These are phyloP conservation scores for Entomortierella chlamydospora DNA, from an alignment of 192 early-diverging fungal species.

Conservation along the genomic window DNA sequence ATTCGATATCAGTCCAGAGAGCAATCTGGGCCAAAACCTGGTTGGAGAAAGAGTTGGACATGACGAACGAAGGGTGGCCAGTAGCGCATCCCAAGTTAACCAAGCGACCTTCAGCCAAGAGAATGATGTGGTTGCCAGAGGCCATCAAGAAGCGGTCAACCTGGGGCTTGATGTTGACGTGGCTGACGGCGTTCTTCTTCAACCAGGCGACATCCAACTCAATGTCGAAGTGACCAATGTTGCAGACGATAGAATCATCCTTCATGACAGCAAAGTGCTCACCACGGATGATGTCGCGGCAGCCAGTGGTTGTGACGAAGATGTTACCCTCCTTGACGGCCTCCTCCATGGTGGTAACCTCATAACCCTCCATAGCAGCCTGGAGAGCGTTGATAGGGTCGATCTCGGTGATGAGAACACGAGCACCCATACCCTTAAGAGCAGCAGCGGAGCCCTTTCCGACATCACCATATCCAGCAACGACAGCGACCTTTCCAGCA, in stretches of 20 bases:
- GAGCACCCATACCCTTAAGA: conserved; percentile 97
- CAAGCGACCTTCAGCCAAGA: conserved; percentile 98
- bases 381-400: conserved; percentile 99
- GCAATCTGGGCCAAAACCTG: conserved; percentile 99
- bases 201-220: conserved; percentile 99
- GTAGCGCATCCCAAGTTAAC: conserved; percentile 99
- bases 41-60: conserved; percentile 99
- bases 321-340: conserved; percentile 93
- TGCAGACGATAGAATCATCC: conserved; percentile 99
- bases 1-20: conserved; percentile 91
- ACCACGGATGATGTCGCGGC: conserved; percentile 97
- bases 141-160: conserved; percentile 96
- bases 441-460: conserved; percentile 98
- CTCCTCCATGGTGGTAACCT: conserved; percentile 99
- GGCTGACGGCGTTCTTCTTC: conserved; percentile 89
- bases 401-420: conserved; percentile 97
- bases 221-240: conserved; percentile 99
- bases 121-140: conserved; percentile 94
- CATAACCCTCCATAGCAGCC: conserved; percentile 99
- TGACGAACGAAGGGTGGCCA: conserved; percentile 99
- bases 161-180: conserved; percentile 98
- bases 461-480: conserved; percentile 99
- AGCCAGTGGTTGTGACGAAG: conserved; percentile 99
- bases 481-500: conserved; percentile 98
- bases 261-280: conserved; percentile 92